phyloP scores from a whole-genome alignment of 169 alveolate species.

The Plasmodium cynomolgi region DNA sequence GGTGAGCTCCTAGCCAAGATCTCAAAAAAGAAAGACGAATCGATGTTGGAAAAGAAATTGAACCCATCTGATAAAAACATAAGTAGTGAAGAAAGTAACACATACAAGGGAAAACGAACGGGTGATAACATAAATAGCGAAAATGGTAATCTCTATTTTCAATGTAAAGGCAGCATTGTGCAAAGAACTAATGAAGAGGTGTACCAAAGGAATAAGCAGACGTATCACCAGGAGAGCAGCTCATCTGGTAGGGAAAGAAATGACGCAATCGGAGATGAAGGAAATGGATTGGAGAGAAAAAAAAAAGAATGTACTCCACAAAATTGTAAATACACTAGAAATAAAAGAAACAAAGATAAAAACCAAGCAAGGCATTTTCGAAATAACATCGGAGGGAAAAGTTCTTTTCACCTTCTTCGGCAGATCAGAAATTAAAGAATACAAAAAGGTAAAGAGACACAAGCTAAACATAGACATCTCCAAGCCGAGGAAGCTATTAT shows the following conservation, averaged over 20 bases:
- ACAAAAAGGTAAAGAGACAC: constrained; percentile 56
- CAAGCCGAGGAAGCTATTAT: constrained; percentile 64
- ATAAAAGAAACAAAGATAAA: constrained; percentile 56
- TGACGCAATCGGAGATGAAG: neutral
- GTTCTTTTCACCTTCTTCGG: constrained; percentile 68
- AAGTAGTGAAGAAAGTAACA: neutral
- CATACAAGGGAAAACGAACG: neutral
- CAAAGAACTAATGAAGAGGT: constrained; percentile 1
- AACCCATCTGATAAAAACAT: neutral
- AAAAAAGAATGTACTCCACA: neutral
- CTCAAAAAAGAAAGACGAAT: neutral
- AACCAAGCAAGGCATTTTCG: constrained; percentile 69
- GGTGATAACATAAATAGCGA: constrained; percentile 11
- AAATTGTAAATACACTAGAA: constrained; percentile 59
- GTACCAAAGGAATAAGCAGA: neutral
- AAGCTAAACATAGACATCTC: constrained; percentile 46
- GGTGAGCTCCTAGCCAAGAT: neutral
- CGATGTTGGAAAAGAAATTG: neutral
- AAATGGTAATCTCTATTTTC: constrained; percentile 15
- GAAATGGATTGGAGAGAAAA: neutral
- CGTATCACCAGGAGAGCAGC: neutral
- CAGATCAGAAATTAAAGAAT: constrained; percentile 67
- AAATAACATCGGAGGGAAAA: constrained; percentile 55
- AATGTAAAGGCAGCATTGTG: neutral
- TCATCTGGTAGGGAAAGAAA: constrained; percentile 17